Evolutionary conservation across 371 early-diverging fungal species (phyloP).

Genomic region (Funneliformis caledonium): DNA sequence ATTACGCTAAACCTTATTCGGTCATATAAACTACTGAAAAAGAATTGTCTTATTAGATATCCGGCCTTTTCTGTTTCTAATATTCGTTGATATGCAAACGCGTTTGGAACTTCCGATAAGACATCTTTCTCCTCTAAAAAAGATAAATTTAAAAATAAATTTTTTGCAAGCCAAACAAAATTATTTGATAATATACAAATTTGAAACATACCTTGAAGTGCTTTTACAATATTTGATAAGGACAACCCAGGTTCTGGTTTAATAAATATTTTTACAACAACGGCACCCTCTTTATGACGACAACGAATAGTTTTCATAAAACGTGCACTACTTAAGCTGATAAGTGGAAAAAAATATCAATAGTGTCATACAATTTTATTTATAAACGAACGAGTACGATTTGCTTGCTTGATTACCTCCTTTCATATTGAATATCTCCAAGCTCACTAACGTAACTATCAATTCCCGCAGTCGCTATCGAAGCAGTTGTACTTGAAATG

Average conservation of each 20-base stretch:
- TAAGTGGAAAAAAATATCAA: neutral
- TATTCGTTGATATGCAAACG: constrained; percentile 78
- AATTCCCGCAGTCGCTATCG: constrained; percentile 66
- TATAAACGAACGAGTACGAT: neutral
- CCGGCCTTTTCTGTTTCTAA: constrained; percentile 89
- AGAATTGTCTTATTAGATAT: constrained; percentile 85
- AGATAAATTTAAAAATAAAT: neutral
- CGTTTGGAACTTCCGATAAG: constrained; percentile 73
- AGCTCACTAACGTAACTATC: constrained; percentile 74
- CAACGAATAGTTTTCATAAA: constrained; percentile 94
- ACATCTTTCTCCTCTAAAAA: constrained; percentile 66
- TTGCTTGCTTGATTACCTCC: constrained; percentile 54
- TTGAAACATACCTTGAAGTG: constrained; percentile 25
- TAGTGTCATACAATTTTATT: neutral
- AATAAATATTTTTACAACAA: constrained; percentile 91
- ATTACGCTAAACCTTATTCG: constrained; percentile 74
- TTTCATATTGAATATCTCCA: constrained; percentile 73
- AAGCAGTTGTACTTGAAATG: constrained; percentile 64
- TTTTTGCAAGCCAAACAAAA: too few species aligned
- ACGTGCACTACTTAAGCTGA: constrained; percentile 85
- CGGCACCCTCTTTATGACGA: constrained; percentile 72
- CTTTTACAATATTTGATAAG: constrained; percentile 12
- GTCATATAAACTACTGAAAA: constrained; percentile 91
- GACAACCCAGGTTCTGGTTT: constrained; percentile 73
- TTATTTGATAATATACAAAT: too few species aligned